Percentiles rank a stretch among this genome's conserved stretches.
Conservation (phyloP, 83 land plant genomes). For the Diphasiastrum complanatum region DNA sequence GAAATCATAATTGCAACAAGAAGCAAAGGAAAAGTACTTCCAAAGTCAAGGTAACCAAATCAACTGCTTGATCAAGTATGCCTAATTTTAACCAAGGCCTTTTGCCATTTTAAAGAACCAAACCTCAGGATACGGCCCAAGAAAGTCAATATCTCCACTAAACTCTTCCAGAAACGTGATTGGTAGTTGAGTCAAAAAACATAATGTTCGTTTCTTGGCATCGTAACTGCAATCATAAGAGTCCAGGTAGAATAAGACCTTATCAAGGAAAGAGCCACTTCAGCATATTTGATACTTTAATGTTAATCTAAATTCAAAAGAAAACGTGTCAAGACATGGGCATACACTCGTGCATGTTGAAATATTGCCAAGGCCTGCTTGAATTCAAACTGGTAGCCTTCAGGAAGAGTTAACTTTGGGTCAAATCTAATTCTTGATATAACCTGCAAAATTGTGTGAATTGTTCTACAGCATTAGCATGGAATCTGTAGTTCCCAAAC, state of each 20-base stretch:
- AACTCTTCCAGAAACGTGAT: constrained; percentile 27
- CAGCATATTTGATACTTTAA: no score
- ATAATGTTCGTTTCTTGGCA: constrained; percentile 30
- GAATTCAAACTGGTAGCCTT: constrained; percentile 57
- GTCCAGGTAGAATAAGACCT: neutral
- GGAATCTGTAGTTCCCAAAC: neutral
- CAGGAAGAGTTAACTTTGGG: constrained; percentile 47
- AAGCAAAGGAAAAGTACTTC: no score
- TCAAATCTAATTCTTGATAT: constrained; percentile 47
- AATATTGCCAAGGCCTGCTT: constrained; percentile 72
- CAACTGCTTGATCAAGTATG: no score
- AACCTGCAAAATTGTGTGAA: constrained; percentile 37
- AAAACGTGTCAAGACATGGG: neutral
- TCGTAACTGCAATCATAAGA: constrained; percentile 52
- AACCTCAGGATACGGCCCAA: constrained; percentile 78
- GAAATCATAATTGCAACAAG: no score
- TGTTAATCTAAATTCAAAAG: no score
- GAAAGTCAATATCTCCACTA: constrained; percentile 49
- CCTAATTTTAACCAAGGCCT: no score
- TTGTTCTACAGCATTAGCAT: neutral
- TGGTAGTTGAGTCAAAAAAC: constrained; percentile 49
- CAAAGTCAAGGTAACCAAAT: no score
- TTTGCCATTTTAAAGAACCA: no score
- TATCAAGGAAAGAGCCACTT: no score
- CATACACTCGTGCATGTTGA: constrained; percentile 70